A percentile compares a stretch with the other conserved stretches of the same genome.
These are phyloP conservation scores for Lepidium campestre DNA, from an alignment of 441 rosid species.

Conservation along the genomic window DNA sequence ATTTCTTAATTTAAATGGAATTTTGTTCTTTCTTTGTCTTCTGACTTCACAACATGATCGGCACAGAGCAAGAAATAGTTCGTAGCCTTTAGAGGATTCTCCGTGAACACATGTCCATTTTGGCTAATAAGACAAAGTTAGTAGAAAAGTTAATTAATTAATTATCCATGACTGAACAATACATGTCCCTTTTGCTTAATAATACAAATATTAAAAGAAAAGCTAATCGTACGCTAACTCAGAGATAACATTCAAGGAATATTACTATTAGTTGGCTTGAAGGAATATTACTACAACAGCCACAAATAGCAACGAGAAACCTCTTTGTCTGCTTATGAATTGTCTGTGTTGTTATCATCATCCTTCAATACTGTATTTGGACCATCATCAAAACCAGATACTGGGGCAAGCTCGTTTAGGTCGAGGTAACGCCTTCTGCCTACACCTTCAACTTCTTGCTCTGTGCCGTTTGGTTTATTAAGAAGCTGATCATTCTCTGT, in stretches of 20 bases:
- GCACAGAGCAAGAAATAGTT: background rate
- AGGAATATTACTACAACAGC: background rate
- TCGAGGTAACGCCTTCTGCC: constrained; percentile 71
- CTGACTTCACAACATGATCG: background rate
- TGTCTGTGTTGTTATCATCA: constrained; percentile 40
- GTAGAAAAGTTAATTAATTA: background rate
- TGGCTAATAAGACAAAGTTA: constrained; percentile 42
- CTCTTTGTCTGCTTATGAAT: constrained; percentile 37
- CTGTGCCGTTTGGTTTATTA: constrained; percentile 41
- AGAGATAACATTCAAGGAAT: constrained; percentile 30
- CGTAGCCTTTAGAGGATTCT: background rate
- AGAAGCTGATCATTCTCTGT: constrained; percentile 38
- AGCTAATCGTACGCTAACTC: constrained; percentile 41
- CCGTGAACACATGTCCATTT: constrained; percentile 10
- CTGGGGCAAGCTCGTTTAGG: constrained; percentile 86
- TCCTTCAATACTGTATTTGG: constrained; percentile 60
- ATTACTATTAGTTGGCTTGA: background rate
- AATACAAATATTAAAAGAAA: constrained; percentile 35
- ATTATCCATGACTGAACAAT: constrained; percentile 17
- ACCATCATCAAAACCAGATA: constrained; percentile 82
- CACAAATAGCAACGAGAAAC: constrained; percentile 30
- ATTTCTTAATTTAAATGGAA: constrained; percentile 6
- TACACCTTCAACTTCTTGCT: constrained; percentile 49
- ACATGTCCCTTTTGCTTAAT: constrained; percentile 35
- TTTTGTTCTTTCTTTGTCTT: background rate